Evolutionary conservation across 1,284 basidiomycete genomes (phyloP).

Genomic region (Meripilus lineatus): DNA sequence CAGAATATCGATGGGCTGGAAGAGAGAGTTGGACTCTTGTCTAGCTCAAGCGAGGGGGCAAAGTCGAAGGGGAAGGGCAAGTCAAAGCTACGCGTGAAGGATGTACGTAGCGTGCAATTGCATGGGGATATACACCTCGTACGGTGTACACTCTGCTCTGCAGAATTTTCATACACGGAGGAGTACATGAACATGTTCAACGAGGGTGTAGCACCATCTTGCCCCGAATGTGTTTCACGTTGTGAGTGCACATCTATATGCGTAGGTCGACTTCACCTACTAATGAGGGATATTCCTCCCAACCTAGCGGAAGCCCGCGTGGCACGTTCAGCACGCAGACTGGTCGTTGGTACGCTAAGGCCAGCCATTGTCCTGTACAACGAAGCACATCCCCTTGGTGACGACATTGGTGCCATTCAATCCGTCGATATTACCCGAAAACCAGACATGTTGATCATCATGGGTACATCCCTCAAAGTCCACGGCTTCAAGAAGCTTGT

Average conservation of each 20-base stretch:
- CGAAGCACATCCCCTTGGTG: slow-evolving; percentile 82
- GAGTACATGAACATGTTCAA: slow-evolving; percentile 62
- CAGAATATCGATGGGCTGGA: slow-evolving; percentile 96
- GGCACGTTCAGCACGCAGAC: slow-evolving; percentile 75
- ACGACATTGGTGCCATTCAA: slow-evolving; percentile 80
- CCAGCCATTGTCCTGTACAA: slow-evolving; percentile 91
- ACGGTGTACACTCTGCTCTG: slow-evolving; percentile 78
- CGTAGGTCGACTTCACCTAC: too few relatives aligned
- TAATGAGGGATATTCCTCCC: slow-evolving; percentile 8
- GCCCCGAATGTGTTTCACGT: slow-evolving; percentile 74
- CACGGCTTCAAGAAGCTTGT: slow-evolving; percentile 92
- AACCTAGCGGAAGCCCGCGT: slow-evolving; percentile 67
- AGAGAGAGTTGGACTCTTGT: slow-evolving; percentile 69
- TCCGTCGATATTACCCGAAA: slow-evolving; percentile 66
- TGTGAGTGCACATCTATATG: too few relatives aligned
- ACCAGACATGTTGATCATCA: slow-evolving; percentile 91
- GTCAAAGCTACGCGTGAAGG: slow-evolving; percentile 56
- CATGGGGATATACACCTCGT: slow-evolving; percentile 90
- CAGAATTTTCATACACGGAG: slow-evolving; percentile 63
- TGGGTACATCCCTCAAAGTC: slow-evolving; percentile 95
- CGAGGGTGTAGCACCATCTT: slow-evolving; percentile 69
- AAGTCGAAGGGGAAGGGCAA: slow-evolving; percentile 55
- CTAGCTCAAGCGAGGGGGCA: slow-evolving; percentile 52
- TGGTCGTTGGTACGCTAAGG: slow-evolving; percentile 74
- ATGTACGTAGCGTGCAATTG: slow-evolving; percentile 83